Evolutionary conservation across 768 basidiomycete species (phyloP).

Genomic region (Candolleomyces efflorescens): DNA sequence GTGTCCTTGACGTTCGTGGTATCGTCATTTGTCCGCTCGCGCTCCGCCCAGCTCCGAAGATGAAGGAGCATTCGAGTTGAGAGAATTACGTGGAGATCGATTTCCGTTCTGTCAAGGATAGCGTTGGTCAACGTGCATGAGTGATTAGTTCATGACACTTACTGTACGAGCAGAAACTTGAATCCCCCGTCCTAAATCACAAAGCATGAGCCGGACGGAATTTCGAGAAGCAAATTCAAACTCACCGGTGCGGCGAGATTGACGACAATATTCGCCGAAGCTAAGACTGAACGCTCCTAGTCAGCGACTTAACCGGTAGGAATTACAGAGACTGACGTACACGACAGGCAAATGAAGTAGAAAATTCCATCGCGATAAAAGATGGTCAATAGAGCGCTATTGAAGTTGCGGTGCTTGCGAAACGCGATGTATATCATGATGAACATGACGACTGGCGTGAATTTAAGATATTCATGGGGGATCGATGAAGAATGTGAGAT

Average conservation of each 20-base stretch:
- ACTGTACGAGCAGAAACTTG: constrained; percentile 1
- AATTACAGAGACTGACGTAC: neutral
- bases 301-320: neutral
- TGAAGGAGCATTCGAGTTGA: constrained; percentile 2
- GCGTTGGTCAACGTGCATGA: neutral
- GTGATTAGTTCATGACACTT: neutral
- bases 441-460: constrained; percentile 3
- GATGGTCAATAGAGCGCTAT: neutral
- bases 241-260: neutral
- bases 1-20: neutral
- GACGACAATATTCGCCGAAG: neutral
- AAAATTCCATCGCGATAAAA: constrained; percentile 4
- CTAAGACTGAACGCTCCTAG: neutral
- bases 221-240: neutral
- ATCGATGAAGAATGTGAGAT: too few relatives aligned
- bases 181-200: neutral
- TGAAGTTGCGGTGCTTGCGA: constrained; percentile 1
- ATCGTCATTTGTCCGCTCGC: neutral
- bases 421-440: constrained; percentile 5
- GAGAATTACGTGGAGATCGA: constrained; percentile 1
- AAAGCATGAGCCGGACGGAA: neutral
- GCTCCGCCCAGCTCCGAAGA: neutral
- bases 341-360: neutral
- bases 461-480: too few relatives aligned
- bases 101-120: neutral